Conservation (phyloP, 1,139 yeast species). For the Nakaseomyces nivariensis region DNA sequence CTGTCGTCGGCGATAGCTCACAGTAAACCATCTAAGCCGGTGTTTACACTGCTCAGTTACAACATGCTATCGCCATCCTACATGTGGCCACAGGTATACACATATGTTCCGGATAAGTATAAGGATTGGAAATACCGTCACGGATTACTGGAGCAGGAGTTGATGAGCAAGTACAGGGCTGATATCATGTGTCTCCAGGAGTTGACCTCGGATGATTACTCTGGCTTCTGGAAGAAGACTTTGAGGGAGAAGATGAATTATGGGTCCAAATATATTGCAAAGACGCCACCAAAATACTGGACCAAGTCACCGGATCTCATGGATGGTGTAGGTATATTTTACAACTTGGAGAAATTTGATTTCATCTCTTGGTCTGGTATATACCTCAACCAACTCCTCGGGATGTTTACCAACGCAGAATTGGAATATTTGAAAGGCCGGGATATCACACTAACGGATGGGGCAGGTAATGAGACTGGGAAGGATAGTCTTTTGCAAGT, state of each 20-base stretch:
- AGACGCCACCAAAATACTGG: constrained; percentile 46
- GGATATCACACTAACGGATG: constrained; percentile 27
- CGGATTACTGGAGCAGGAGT: constrained; percentile 33
- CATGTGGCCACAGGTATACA: constrained; percentile 47
- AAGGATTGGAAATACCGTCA: constrained; percentile 43
- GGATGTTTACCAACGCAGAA: constrained; percentile 30
- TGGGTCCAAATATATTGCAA: constrained; percentile 39
- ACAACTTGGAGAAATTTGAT: constrained; percentile 38
- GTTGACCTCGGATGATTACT: constrained; percentile 42
- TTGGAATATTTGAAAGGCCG: constrained; percentile 31
- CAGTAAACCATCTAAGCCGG: constrained; percentile 3
- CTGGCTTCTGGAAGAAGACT: constrained; percentile 35
- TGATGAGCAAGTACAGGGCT: constrained; percentile 34
- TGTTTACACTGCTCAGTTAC: constrained; percentile 34
- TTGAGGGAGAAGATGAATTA: constrained; percentile 28
- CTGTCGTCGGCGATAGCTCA: background rate
- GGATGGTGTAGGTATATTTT: constrained; percentile 51
- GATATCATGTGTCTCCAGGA: constrained; percentile 58
- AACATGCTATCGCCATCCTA: constrained; percentile 48
- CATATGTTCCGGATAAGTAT: constrained; percentile 37
- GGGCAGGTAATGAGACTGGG: constrained; percentile 22
- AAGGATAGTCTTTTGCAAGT: constrained; percentile 24
- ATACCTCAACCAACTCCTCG: constrained; percentile 36
- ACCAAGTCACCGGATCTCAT: constrained; percentile 35
- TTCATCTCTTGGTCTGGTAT: constrained; percentile 35